Conservation (phyloP, 1,284 basidiomycete species). For the Ustilago curta region DNA sequence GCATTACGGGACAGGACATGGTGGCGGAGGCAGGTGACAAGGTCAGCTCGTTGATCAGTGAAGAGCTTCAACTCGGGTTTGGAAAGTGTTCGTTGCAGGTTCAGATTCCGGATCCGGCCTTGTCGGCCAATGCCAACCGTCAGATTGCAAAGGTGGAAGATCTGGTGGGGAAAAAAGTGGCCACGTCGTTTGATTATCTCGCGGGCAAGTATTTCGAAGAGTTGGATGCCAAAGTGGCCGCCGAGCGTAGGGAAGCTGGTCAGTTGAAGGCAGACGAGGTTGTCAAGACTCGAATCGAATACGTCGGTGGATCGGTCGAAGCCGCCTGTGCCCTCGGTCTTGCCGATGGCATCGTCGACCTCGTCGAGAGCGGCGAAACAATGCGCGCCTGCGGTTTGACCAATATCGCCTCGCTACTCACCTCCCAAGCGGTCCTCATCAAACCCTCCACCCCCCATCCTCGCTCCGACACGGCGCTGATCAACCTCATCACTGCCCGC, state of each 20-base stretch:
- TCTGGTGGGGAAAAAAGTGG: slow-evolving; percentile 89
- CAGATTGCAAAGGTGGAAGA: slow-evolving; percentile 79
- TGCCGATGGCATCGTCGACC: slow-evolving; percentile 85
- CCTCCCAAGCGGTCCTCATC: slow-evolving; percentile 94
- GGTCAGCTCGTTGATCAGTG: slow-evolving; percentile 75
- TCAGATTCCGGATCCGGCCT: slow-evolving; percentile 82
- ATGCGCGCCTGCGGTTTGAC: slow-evolving; percentile 98
- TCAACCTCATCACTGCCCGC: slow-evolving; percentile 84
- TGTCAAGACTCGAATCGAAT: slow-evolving; percentile 84
- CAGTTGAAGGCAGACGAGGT: slow-evolving; percentile 38
- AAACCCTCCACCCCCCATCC: slow-evolving; percentile 79
- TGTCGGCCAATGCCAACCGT: slow-evolving; percentile 70
- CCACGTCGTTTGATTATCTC: slow-evolving; percentile 92
- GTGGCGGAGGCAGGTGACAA: slow-evolving; percentile 85
- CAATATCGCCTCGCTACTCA: slow-evolving; percentile 82
- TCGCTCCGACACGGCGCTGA: slow-evolving; percentile 75
- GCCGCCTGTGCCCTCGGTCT: slow-evolving; percentile 96
- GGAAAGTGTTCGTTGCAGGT: slow-evolving; percentile 95
- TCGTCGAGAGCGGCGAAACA: slow-evolving; percentile 91
- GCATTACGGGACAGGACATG: slow-evolving; percentile 96
- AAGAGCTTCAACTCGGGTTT: slow-evolving; percentile 87
- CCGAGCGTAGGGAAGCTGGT: slow-evolving; percentile 72
- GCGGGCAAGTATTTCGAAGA: slow-evolving; percentile 82
- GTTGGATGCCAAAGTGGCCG: slow-evolving; percentile 75
- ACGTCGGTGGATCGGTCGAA: slow-evolving; percentile 96